phyloP scores from a whole-genome alignment of 768 basidiomycete genomes.

The Rhizopogon salebrosus region DNA sequence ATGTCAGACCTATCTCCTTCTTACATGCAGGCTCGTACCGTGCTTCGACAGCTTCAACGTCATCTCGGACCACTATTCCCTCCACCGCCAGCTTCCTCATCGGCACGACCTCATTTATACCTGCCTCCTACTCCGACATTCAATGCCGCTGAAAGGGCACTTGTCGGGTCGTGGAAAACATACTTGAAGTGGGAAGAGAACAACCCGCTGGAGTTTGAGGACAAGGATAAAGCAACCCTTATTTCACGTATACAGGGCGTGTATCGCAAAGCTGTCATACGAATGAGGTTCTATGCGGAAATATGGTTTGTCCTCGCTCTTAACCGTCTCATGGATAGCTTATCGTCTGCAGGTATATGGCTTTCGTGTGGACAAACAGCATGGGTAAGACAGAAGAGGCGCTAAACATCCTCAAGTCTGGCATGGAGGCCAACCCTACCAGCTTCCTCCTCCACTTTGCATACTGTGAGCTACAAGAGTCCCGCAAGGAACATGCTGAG shows the following conservation, averaged over 20 bases:
- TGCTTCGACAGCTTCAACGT: conserved; percentile 76
- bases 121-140: conserved; percentile 73
- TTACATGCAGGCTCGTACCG: conserved; percentile 92
- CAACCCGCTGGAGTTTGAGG: conserved; percentile 91
- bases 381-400: conserved; percentile 82
- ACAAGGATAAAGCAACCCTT: conserved; percentile 65
- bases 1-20: conserved; percentile 87
- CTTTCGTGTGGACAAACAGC: conserved; percentile 74
- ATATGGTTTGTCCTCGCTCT: conserved; percentile 60
- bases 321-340: conserved; percentile 1
- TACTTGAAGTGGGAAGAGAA: conserved; percentile 95
- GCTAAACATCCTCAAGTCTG: conserved; percentile 70
- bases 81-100: conserved; percentile 37
- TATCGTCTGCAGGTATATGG: conserved; percentile 69
- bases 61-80: conserved; percentile 60
- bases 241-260: conserved; percentile 72
- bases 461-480: conserved; percentile 70
- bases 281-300: conserved; percentile 93
- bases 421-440: conserved; percentile 82
- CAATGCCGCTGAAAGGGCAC: conserved; percentile 61
- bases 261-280: conserved; percentile 83
- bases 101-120: conserved; percentile 40
- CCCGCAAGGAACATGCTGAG: conserved; percentile 55
- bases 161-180: conserved; percentile 83
- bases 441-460: conserved; percentile 92